Evolutionary conservation across 2,329 filamentous ascomycete species (phyloP), one percentile per base, ranked within the genome.

Genomic region (Trichoderma aggressivum): DNA sequence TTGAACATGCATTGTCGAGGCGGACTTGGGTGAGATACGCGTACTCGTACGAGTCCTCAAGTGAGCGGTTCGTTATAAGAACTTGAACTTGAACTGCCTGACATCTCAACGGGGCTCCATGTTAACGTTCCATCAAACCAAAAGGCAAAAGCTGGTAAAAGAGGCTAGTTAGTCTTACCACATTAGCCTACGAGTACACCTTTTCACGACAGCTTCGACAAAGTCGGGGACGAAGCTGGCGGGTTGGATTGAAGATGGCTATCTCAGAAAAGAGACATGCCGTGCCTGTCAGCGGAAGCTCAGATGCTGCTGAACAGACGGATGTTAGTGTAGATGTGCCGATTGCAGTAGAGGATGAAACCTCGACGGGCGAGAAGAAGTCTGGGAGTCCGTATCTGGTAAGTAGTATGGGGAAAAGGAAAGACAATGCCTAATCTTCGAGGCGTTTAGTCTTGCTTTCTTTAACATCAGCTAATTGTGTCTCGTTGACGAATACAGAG

Each of bases 361-460:
- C 39, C 8, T 28, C 56, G 16, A 28, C 18, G 66, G 26, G 16
- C 56, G 56, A 60, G 56, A 69, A 61, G 14, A 61, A 59, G 8
- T 69, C 66, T 16, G 28, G 58, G 16, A 61, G 56, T 16, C 66
- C 66, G 5, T 69, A 69, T 61, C 56, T 69, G 28, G 66, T 69
- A 18, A 69, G 64, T 50, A 2, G 1, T 34, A 7, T 12, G 28
- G 7, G 39, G 18, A 18, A n/a, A 21, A n/a, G 12, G 26, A 16
- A 24, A 24, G 64, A 24, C 21, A 21, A n/a, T 43, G 24, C 5
- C 3, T 0, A 6, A 10, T 7, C 14, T 53, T 12, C 18, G 6
- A 24, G 11, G 12, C 7, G 26, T 7, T 7, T 1, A 30, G 11
- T 24, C 11, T 10, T 11, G 10, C 59, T 18, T 7, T 16, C 2